Percentiles rank a stretch among this genome's conserved stretches.
These are phyloP conservation scores for Erodium texanum DNA, from an alignment of 441 rosid species.

Conservation along the genomic window DNA sequence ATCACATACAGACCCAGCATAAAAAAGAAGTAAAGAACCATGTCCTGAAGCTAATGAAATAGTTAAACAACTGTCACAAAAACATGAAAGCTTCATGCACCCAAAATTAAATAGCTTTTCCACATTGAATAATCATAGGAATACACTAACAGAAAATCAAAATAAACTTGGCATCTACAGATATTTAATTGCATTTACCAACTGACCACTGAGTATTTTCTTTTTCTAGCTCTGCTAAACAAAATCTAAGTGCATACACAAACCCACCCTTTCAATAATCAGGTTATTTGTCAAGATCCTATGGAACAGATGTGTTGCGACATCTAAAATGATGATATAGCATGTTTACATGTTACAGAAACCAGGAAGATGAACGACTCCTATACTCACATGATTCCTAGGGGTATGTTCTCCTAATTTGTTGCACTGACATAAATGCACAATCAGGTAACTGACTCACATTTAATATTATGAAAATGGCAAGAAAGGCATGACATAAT, in stretches of 20 bases:
- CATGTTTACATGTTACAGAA: neutral
- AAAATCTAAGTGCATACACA: neutral
- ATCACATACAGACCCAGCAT: no score
- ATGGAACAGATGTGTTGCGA: neutral
- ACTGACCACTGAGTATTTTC: neutral
- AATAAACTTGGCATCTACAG: neutral
- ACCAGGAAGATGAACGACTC: neutral
- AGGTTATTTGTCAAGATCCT: neutral
- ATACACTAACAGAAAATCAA: neutral
- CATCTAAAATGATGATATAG: neutral
- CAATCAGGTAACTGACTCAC: neutral
- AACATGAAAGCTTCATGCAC: neutral
- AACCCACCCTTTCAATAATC: neutral
- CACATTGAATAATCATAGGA: neutral
- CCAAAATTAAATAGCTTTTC: neutral
- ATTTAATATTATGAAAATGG: neutral
- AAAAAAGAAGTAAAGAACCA: no score
- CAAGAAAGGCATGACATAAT: neutral
- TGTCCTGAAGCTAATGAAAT: neutral
- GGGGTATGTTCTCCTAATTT: neutral
- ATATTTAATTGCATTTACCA: no score
- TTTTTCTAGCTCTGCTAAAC: neutral
- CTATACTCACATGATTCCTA: neutral
- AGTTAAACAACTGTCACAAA: neutral
- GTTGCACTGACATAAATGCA: neutral